A percentile compares a stretch with the other conserved stretches of the same genome.
Evolutionary conservation across 208 protist genomes (phyloP).

Genomic region (Wallacemonas rigidus): DNA sequence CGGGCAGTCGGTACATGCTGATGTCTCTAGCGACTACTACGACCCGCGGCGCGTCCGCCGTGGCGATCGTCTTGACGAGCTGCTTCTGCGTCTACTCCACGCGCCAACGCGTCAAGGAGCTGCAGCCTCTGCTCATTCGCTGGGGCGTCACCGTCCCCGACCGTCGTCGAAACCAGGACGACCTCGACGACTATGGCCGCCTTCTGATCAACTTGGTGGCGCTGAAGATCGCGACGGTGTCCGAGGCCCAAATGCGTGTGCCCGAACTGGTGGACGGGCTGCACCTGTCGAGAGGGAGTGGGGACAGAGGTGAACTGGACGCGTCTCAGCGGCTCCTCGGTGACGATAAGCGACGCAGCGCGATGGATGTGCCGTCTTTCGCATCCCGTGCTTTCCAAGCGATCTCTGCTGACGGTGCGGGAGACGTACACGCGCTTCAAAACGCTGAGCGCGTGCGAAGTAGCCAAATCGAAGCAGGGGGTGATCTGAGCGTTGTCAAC

Average conservation of each 20-base stretch:
- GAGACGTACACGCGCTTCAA: background rate
- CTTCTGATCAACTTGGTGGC: conserved; percentile 15
- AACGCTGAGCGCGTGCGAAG: background rate
- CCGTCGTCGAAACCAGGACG: background rate
- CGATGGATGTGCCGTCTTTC: background rate
- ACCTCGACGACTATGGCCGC: conserved; percentile 16
- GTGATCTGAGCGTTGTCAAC: background rate
- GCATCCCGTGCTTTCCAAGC: background rate
- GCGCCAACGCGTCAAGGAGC: conserved; percentile 28
- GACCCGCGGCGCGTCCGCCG: conserved; percentile 7
- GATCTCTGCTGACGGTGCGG: conserved; percentile 2
- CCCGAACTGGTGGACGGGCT: background rate
- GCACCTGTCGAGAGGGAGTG: background rate
- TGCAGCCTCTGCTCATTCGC: conserved; percentile 36
- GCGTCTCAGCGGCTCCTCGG: background rate
- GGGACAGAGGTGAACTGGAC: background rate
- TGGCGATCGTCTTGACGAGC: conserved; percentile 9
- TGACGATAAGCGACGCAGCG: background rate
- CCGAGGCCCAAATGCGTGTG: conserved; percentile 14
- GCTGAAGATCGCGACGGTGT: conserved; percentile 14
- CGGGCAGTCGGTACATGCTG: background rate
- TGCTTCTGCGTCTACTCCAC: conserved; percentile 17
- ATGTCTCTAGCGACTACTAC: background rate
- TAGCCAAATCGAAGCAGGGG: background rate
- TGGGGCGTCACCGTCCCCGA: conserved; percentile 13